These are phyloP conservation scores for Ascoidea rubescens DNA, from an alignment of 805 yeast genomes.

Conservation along the genomic window DNA sequence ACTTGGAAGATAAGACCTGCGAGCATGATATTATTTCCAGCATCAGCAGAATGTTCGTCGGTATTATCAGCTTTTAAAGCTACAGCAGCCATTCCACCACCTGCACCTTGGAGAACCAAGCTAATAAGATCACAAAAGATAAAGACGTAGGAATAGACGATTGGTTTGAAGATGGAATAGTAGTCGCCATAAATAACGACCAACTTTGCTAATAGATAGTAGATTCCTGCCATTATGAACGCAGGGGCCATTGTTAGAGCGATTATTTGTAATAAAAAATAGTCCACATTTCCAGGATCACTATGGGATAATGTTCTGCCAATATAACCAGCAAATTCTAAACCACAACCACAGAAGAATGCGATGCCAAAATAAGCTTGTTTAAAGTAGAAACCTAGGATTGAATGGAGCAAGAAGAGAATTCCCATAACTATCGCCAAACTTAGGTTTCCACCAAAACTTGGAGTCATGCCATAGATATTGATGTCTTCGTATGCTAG, in stretches of 20 bases:
- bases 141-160: conserved; percentile 43
- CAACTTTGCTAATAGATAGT: conserved; percentile 55
- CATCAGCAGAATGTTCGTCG: neutral
- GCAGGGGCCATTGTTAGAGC: conserved; percentile 71
- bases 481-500: neutral
- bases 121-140: conserved; percentile 52
- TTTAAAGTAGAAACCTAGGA: conserved; percentile 27
- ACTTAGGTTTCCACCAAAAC: conserved; percentile 41
- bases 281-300: conserved; percentile 19
- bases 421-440: conserved; percentile 42
- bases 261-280: conserved; percentile 50
- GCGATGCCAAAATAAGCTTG: conserved; percentile 58
- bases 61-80: conserved; percentile 5
- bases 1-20: conserved; percentile 75
- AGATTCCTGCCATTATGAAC: conserved; percentile 74
- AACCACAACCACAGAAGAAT: conserved; percentile 36
- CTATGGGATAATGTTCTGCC: conserved; percentile 38
- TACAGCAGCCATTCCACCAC: conserved; percentile 59
- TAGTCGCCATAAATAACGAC: conserved; percentile 45
- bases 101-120: conserved; percentile 54
- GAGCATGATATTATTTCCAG: conserved; percentile 56
- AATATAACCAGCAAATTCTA: conserved; percentile 58
- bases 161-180: conserved; percentile 29
- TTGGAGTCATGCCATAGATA: conserved; percentile 29
- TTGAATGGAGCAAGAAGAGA: conserved; percentile 26